These are phyloP conservation scores for Stagonosporopsis chrysanthemi DNA, from an alignment of 2,329 filamentous ascomycete species.

Conservation along the genomic window DNA sequence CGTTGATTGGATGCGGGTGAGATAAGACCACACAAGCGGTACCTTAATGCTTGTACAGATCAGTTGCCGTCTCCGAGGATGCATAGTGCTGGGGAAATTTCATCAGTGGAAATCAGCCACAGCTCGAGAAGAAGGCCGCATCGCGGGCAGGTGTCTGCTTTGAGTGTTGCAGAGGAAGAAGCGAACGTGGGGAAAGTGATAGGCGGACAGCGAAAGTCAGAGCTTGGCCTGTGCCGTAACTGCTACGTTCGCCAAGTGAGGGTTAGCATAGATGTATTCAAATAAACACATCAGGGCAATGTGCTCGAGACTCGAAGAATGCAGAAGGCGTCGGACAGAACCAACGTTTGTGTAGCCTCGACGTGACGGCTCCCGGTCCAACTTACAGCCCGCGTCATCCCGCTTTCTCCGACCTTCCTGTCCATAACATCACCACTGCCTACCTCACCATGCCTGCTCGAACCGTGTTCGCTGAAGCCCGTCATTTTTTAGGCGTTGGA, in stretches of 20 bases:
- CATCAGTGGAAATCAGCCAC: conserved; percentile 8
- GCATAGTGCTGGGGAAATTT: conserved; percentile 8
- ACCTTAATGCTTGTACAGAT: conserved; percentile 27
- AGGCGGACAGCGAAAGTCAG: conserved; percentile 12
- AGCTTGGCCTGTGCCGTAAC: conserved; percentile 3
- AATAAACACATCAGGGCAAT: neutral
- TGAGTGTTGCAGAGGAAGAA: neutral
- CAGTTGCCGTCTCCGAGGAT: conserved; percentile 25
- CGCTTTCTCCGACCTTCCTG: conserved; percentile 24
- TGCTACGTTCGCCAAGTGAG: conserved; percentile 2
- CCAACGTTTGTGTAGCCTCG: neutral
- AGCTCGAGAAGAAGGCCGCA: conserved; percentile 1
- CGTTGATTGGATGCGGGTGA: conserved; percentile 39
- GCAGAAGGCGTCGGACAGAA: neutral
- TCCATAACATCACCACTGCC: conserved; percentile 23
- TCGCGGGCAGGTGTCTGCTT: conserved; percentile 9
- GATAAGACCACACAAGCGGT: conserved; percentile 33
- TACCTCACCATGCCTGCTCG: conserved; percentile 14
- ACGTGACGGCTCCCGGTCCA: conserved; percentile 16
- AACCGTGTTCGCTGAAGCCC: conserved; percentile 15
- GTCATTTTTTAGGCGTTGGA: conserved; percentile 27
- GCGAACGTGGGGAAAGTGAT: conserved; percentile 22
- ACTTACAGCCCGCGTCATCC: conserved; percentile 8
- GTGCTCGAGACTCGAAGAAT: neutral
- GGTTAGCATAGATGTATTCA: neutral